Conservation (phyloP, 371 early-diverging fungal genomes). For the Mucor circinelloides region DNA sequence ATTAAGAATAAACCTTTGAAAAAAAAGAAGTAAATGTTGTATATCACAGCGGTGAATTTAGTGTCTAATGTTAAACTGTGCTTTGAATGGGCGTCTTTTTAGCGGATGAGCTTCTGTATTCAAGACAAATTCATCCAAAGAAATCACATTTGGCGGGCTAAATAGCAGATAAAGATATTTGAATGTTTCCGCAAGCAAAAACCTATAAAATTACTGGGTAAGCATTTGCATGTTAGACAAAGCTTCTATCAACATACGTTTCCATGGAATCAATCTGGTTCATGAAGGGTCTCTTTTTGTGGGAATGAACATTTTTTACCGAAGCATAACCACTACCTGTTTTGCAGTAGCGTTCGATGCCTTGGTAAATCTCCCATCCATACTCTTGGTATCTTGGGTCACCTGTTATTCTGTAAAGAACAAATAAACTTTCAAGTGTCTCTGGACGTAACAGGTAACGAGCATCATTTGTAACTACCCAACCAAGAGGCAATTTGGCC, state of each 20-base stretch:
- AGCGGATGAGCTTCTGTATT: slow-evolving; percentile 25
- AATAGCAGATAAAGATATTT: slow-evolving; percentile 22
- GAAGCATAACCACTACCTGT: slow-evolving; percentile 62
- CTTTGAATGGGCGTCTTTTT: background rate
- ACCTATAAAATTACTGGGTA: slow-evolving; percentile 45
- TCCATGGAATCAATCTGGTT: slow-evolving; percentile 46
- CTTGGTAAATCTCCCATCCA: slow-evolving; percentile 70
- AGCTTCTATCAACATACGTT: slow-evolving; percentile 23
- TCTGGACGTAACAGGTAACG: slow-evolving; percentile 45
- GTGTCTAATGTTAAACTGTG: background rate
- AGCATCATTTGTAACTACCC: background rate
- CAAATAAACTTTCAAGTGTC: slow-evolving; percentile 75
- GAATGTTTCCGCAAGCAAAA: slow-evolving; percentile 66
- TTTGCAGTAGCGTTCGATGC: slow-evolving; percentile 64
- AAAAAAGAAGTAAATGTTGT: too few relatives aligned
- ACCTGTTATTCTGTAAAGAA: slow-evolving; percentile 71
- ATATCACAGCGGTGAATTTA: background rate
- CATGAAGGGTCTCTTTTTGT: slow-evolving; percentile 32
- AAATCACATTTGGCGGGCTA: slow-evolving; percentile 22
- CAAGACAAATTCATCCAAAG: slow-evolving; percentile 20
- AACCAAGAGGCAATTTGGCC: background rate
- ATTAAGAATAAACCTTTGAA: background rate
- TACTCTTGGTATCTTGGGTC: slow-evolving; percentile 61
- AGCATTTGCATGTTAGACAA: background rate
- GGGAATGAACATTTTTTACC: slow-evolving; percentile 46